Base-by-base conservation (phyloP, 192 early-diverging fungal species). In the Coemansia sp. region DNA sequence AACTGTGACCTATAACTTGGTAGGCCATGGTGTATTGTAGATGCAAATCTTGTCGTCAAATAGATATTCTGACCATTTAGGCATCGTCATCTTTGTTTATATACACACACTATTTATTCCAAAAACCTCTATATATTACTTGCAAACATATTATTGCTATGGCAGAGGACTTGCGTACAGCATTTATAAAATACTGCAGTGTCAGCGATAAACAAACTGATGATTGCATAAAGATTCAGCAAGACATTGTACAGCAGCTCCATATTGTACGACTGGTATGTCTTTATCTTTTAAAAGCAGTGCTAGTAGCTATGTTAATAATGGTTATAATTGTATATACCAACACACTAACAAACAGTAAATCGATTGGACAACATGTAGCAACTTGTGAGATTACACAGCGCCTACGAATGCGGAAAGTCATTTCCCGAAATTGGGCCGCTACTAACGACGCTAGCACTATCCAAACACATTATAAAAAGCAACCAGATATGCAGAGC, bases 401-500 rank as follows among this genome's bases (percentile, higher is more conserved):
- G 66, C 40, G 75, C 75, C 5, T 48, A 72, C 53, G 75, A 78
- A 55, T 78, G 75, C 17, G 69, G 70, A 19, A 64, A 68, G 49
- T 46, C 45, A 56, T 61, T 57, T 33, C 65, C 69, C 18, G 69
- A 78, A 19, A 27, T 64, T 23, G 75, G 75, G 24, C 70, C 69
- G 23, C 39, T 78, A n/a, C 39, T 71, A 18, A 61, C 50, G 10
- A 72, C 75, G 15, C 61, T 78, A 9, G 49, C 61, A 0, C 61
- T 59, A 30, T 72, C 59, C 9, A 53, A 51, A 27, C 13, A 39
- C n/a, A 58, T 64, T 2, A 66, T 59, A 13, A 6, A 50, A 37
- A 51, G 59, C 41, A 45, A 40, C 38, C 43, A 59, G 37, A 34
- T 68, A 3, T 53, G 58, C 22, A 49, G 56, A 45, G 70, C 70